Conservation (phyloP, 805 yeast species). For the Lipomyces mesembrius region DNA sequence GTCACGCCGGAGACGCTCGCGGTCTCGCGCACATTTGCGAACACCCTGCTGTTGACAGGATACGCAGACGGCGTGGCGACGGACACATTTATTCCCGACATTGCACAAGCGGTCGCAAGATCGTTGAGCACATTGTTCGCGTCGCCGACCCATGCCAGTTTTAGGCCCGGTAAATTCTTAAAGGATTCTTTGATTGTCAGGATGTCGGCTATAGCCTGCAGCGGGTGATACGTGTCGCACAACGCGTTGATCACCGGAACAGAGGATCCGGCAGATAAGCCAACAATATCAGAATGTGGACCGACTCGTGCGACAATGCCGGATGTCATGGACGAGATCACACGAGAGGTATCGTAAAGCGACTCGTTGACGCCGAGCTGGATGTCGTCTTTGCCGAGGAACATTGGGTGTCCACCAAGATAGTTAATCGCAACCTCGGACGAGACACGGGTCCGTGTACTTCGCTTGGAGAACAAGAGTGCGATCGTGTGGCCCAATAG, state of each 20-base stretch:
- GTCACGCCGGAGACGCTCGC: conserved; percentile 34
- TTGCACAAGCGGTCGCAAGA: conserved; percentile 83
- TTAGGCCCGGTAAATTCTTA: conserved; percentile 54
- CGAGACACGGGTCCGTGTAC: conserved; percentile 93
- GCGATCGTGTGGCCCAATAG: conserved; percentile 83
- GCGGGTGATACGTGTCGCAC: conserved; percentile 91
- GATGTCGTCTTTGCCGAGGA: conserved; percentile 93
- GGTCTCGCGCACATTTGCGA: conserved; percentile 54
- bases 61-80: conserved; percentile 84
- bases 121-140: conserved; percentile 96
- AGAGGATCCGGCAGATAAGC: conserved; percentile 72
- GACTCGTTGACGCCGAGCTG: conserved; percentile 94
- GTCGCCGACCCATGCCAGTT: conserved; percentile 95
- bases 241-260: conserved; percentile 94
- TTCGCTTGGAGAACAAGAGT: conserved; percentile 83
- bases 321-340: conserved; percentile 94
- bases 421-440: conserved; percentile 92
- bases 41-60: conserved; percentile 62
- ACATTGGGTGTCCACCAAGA: conserved; percentile 96
- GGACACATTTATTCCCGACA: conserved; percentile 78
- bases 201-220: conserved; percentile 92
- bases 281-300: conserved; percentile 78
- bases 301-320: conserved; percentile 96
- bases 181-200: conserved; percentile 83
- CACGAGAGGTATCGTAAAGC: conserved; percentile 83